A percentile compares a stretch with the other conserved stretches of the same genome.
Conservation (phyloP, 345 rosid genomes). For the Pistacia integerrima region DNA sequence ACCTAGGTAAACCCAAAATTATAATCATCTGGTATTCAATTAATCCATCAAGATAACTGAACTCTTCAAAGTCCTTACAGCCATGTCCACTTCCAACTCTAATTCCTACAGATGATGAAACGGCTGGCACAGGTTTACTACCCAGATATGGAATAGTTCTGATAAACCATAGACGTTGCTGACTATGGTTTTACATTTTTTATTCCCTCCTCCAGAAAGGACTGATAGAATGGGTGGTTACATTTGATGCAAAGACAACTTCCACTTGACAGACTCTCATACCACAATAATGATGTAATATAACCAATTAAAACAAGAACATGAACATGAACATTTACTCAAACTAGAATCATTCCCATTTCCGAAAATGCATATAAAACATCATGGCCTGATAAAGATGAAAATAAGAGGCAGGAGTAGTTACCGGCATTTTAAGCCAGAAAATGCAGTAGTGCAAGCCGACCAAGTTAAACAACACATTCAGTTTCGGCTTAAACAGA, state of each 20-base stretch:
- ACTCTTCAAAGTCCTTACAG: not conserved
- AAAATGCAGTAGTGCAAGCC: conserved; percentile 58
- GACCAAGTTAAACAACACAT: conserved; percentile 50
- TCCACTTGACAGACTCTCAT: not conserved
- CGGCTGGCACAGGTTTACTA: not conserved
- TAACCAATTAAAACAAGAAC: not conserved
- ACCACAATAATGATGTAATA: not conserved
- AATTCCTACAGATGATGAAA: not conserved
- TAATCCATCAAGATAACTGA: not conserved
- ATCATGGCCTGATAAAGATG: not conserved
- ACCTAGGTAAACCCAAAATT: not conserved
- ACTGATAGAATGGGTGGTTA: not conserved
- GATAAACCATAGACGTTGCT: not conserved
- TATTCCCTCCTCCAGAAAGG: not conserved
- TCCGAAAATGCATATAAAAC: not conserved
- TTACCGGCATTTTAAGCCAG: conserved; percentile 53
- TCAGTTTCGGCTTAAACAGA: conserved; percentile 42
- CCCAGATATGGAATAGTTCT: not conserved
- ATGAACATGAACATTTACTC: not conserved
- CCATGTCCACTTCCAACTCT: not conserved
- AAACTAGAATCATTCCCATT: not conserved
- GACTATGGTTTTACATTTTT: not conserved
- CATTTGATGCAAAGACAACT: not conserved
- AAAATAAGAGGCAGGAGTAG: not conserved
- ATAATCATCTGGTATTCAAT: not conserved